phyloP scores from a whole-genome alignment of 257 asterid species.

The Solanum piurae region DNA sequence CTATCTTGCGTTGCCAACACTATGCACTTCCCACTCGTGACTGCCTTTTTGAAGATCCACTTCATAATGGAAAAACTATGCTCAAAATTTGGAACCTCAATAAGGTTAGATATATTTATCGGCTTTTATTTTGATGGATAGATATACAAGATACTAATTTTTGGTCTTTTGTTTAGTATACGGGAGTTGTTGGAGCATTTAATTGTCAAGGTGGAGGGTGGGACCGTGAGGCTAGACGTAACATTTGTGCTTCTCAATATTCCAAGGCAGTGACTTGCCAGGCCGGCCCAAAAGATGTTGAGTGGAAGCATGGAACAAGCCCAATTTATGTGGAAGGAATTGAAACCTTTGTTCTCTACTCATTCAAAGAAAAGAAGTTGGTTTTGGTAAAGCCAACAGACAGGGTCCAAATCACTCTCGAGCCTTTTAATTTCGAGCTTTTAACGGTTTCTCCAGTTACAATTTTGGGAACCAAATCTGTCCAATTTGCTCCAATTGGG shows the following conservation, averaged over 20 bases:
- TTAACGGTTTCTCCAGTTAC: constrained; percentile 42
- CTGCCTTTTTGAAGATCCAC: constrained; percentile 77
- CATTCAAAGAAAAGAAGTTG: constrained; percentile 34
- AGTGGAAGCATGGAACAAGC: constrained; percentile 46
- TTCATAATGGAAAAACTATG: constrained; percentile 79
- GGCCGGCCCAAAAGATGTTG: constrained; percentile 52
- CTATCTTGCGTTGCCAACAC: constrained; percentile 65
- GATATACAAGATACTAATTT: neutral
- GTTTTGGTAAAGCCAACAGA: constrained; percentile 32
- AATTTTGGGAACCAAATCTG: constrained; percentile 1
- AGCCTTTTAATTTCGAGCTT: constrained; percentile 60
- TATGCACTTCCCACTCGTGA: constrained; percentile 79
- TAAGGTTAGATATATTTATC: constrained; percentile 31
- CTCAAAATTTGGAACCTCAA: constrained; percentile 84
- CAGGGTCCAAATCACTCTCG: constrained; percentile 31
- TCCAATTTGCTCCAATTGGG: constrained; percentile 58
- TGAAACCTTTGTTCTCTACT: constrained; percentile 34
- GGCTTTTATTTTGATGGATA: neutral
- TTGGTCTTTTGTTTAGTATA: constrained; percentile 30
- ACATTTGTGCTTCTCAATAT: constrained; percentile 57
- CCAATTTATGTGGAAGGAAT: constrained; percentile 37
- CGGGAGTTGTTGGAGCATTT: constrained; percentile 82
- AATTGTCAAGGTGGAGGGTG: constrained; percentile 99
- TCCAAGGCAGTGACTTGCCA: constrained; percentile 45
- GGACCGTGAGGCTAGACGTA: constrained; percentile 62